Percentiles rank a stretch among this genome's conserved stretches.
phyloP scores from a whole-genome alignment of 148 eudicot genomes.

The Mesembryanthemum crystallinum region DNA sequence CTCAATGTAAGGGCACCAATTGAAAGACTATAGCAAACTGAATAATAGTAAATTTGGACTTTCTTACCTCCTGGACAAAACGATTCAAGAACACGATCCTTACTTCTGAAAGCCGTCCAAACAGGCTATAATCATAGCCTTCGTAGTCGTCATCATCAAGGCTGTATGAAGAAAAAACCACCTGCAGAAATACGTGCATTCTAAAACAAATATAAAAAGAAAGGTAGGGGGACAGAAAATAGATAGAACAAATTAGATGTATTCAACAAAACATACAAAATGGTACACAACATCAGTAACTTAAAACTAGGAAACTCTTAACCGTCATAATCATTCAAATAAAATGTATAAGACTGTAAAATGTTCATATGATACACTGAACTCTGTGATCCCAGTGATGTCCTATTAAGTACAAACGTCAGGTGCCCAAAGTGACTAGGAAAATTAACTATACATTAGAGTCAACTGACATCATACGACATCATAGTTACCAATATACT shows the following conservation, averaged over 20 bases:
- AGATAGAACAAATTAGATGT: conserved; percentile 4
- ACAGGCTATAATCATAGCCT: conserved; percentile 84
- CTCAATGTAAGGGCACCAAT: conserved; percentile 20
- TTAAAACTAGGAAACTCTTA: neutral
- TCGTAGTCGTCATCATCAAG: conserved; percentile 81
- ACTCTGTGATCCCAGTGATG: neutral
- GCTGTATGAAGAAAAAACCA: conserved; percentile 65
- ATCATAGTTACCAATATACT: too few relatives aligned
- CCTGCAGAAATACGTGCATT: conserved; percentile 42
- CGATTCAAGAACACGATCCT: conserved; percentile 87
- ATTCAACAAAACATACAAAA: neutral
- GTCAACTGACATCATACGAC: too few relatives aligned
- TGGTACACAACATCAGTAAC: neutral
- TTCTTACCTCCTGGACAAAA: conserved; percentile 83
- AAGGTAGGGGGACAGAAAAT: neutral
- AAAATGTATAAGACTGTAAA: neutral
- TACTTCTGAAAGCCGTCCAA: conserved; percentile 93
- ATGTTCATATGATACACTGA: neutral
- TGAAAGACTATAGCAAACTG: conserved; percentile 8
- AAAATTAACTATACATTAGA: too few relatives aligned
- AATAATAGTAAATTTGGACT: neutral
- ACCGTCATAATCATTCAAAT: neutral
- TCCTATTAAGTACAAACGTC: neutral
- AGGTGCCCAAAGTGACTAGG: too few relatives aligned
- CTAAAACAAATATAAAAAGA: conserved; percentile 6